These are phyloP conservation scores for Herpetomonas samuelpessoai DNA, from an alignment of 208 protist genomes.

Conservation along the genomic window DNA sequence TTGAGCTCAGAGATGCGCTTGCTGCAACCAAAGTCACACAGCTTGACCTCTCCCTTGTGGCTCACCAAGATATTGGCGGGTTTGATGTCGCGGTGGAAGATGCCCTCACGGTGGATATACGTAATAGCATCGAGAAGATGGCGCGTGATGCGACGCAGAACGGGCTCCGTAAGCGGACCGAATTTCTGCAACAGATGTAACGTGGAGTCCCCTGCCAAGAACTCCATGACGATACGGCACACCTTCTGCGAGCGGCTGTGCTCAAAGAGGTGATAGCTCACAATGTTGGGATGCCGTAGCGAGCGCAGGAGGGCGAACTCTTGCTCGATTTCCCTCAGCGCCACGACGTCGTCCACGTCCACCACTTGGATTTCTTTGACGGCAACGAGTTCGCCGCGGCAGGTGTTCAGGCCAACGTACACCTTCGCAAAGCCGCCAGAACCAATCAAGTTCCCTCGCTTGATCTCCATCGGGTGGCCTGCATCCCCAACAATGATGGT, in stretches of 20 bases:
- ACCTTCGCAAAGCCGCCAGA: constrained; percentile 86
- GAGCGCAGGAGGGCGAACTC: constrained; percentile 87
- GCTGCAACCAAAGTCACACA: constrained; percentile 91
- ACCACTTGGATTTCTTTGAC: constrained; percentile 89
- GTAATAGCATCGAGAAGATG: constrained; percentile 70
- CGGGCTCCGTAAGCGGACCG: constrained; percentile 75
- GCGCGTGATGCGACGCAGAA: constrained; percentile 70
- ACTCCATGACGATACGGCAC: constrained; percentile 89
- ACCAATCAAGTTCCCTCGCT: constrained; percentile 72
- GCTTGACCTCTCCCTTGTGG: constrained; percentile 80
- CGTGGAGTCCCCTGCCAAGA: constrained; percentile 85
- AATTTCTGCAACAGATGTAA: constrained; percentile 73
- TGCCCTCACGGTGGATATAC: constrained; percentile 89
- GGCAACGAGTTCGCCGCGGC: constrained; percentile 78
- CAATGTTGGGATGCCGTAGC: constrained; percentile 87
- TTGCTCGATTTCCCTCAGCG: constrained; percentile 62
- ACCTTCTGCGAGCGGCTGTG: constrained; percentile 82
- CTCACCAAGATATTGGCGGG: constrained; percentile 90
- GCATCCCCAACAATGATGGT: constrained; percentile 68
- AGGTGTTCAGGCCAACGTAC: constrained; percentile 76
- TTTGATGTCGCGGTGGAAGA: constrained; percentile 92
- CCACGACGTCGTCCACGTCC: constrained; percentile 65
- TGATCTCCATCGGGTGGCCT: constrained; percentile 63
- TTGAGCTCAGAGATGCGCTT: constrained; percentile 86
- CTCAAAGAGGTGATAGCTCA: constrained; percentile 87